Evolutionary conservation across 805 yeast species (phyloP).

Genomic region (Saccharomycopsis capsularis): DNA sequence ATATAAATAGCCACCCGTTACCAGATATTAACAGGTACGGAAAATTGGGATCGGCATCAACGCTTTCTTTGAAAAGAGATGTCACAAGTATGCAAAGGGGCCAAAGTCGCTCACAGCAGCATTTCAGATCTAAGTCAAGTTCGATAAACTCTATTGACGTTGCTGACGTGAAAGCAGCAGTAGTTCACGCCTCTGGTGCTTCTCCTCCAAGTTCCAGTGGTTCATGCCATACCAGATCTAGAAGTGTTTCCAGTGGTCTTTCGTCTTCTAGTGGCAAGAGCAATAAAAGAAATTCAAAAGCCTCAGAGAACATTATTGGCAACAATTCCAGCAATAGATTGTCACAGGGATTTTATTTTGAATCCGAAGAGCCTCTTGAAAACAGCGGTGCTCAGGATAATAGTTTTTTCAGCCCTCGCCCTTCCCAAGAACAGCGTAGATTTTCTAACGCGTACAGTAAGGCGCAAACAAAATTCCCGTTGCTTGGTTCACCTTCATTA

Average conservation of each 20-base stretch:
- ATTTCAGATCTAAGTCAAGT: neutral
- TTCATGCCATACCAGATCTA: conserved; percentile 9
- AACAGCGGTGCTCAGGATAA: neutral
- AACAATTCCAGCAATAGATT: conserved; percentile 3
- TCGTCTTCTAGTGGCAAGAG: neutral
- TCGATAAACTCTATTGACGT: conserved; percentile 6
- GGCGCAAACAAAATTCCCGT: conserved; percentile 18
- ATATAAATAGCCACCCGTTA: conserved; percentile 9
- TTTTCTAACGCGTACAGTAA: conserved; percentile 5
- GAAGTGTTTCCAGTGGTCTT: conserved; percentile 2
- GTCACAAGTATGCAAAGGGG: too few species aligned
- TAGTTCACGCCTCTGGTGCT: conserved; percentile 15
- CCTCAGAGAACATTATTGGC: conserved; percentile 9
- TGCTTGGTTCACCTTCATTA: neutral
- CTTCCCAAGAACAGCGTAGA: conserved; percentile 2
- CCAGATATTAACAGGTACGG: conserved; percentile 14
- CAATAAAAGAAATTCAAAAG: conserved; percentile 5
- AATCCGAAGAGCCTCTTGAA: conserved; percentile 16
- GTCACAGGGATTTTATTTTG: conserved; percentile 19
- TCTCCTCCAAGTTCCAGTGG: neutral
- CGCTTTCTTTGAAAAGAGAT: conserved; percentile 4
- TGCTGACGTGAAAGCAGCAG: conserved; percentile 6
- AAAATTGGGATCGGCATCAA: conserved; percentile 4
- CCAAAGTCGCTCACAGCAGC: conserved; percentile 1
- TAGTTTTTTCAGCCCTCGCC: too few species aligned